Conservation (phyloP, 208 protist species). For the Acanthamoeba triangularis region DNA sequence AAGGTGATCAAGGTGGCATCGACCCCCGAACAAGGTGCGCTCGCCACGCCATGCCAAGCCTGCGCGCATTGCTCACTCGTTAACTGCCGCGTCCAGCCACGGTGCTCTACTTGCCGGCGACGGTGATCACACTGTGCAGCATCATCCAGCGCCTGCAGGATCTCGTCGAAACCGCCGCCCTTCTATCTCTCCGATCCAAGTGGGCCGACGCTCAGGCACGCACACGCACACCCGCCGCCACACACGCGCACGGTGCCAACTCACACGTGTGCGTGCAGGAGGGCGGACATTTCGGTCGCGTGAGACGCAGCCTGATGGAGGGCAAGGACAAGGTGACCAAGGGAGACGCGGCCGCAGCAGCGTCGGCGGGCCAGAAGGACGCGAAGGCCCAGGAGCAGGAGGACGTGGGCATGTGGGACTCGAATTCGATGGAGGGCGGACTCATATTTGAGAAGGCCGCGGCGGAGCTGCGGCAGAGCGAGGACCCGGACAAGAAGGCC, state of each 20-base stretch:
- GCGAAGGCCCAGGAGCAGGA: neutral
- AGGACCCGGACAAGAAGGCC: neutral
- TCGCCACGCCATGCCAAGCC: neutral
- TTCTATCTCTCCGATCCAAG: neutral
- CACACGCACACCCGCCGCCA: no score
- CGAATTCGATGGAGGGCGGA: constrained; percentile 8
- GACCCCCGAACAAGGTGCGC: neutral
- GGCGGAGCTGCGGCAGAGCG: neutral
- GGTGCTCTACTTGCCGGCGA: neutral
- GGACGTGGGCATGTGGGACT: constrained; percentile 8
- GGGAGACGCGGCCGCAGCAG: neutral
- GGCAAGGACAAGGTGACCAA: constrained; percentile 12
- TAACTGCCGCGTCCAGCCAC: neutral
- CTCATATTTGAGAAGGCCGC: constrained; percentile 19
- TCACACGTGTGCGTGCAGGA: neutral
- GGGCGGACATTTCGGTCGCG: neutral
- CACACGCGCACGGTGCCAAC: neutral
- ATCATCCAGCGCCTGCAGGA: constrained; percentile 21
- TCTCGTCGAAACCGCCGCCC: neutral
- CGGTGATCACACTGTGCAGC: neutral
- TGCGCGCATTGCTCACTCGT: neutral
- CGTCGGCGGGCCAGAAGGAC: neutral
- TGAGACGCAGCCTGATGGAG: neutral
- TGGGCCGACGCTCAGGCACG: constrained; percentile 6
- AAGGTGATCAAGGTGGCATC: constrained; percentile 28